Evolutionary conservation across 106 monocot species (phyloP).

Genomic region (Acorus calamus): DNA sequence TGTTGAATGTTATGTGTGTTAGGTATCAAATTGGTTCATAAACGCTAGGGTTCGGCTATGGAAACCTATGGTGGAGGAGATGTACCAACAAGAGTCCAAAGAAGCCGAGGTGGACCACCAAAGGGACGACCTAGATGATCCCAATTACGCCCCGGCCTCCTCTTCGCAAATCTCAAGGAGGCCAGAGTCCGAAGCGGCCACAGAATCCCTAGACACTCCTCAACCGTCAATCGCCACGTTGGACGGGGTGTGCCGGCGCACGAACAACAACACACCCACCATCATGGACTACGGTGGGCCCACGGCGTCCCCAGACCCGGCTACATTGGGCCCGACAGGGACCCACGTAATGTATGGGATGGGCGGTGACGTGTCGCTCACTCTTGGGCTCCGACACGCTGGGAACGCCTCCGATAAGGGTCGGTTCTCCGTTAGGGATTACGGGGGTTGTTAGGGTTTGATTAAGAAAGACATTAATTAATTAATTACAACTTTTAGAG

Average conservation of each 20-base stretch:
- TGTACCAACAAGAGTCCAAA: constrained; percentile 83
- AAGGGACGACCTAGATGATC: constrained; percentile 7
- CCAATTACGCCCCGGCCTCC: too few species aligned
- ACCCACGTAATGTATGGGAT: constrained; percentile 30
- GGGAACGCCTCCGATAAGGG: constrained; percentile 32
- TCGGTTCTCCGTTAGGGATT: constrained; percentile 11
- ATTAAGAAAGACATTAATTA: neutral
- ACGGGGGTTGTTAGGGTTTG: constrained; percentile 2
- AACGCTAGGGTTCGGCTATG: constrained; percentile 89
- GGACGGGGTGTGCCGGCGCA: neutral
- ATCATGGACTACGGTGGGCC: constrained; percentile 1
- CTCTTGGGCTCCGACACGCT: constrained; percentile 74
- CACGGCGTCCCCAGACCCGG: too few species aligned
- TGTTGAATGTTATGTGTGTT: neutral
- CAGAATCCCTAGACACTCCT: too few species aligned
- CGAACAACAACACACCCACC: constrained; percentile 16
- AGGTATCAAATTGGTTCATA: constrained; percentile 99
- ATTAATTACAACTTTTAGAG: neutral
- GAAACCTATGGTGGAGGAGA: constrained; percentile 99
- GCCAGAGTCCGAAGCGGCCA: too few species aligned
- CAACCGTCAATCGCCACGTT: too few species aligned
- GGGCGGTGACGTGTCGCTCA: constrained; percentile 83
- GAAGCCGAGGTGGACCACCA: constrained; percentile 20
- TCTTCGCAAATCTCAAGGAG: too few species aligned
- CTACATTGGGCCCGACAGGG: too few species aligned